Percentiles rank a stretch among this genome's conserved stretches.
phyloP scores from a whole-genome alignment of 495 filamentous ascomycete genomes.

The Lophium mytilinum region DNA sequence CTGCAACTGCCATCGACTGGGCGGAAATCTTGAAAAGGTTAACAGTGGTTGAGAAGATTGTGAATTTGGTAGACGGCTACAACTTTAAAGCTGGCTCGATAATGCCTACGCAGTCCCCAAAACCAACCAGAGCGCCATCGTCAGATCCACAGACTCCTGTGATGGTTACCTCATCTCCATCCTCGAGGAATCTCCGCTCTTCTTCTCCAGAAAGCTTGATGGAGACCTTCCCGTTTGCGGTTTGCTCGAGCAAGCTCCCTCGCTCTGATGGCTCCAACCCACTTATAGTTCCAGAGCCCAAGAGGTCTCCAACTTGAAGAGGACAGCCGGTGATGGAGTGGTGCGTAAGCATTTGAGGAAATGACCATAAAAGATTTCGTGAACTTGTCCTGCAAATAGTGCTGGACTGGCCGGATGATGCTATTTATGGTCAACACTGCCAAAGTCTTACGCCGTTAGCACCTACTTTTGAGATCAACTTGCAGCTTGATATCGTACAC shows the following conservation, averaged over 20 bases:
- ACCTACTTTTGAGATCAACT: slow-evolving; percentile 61
- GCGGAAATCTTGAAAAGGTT: background rate
- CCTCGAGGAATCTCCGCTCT: slow-evolving; percentile 67
- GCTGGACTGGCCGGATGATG: slow-evolving; percentile 50
- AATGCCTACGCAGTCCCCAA: slow-evolving; percentile 35
- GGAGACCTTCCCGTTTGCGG: slow-evolving; percentile 53
- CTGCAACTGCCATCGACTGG: too few species aligned
- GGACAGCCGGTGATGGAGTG: slow-evolving; percentile 83
- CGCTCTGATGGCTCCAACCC: slow-evolving; percentile 52
- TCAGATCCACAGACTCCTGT: slow-evolving; percentile 55
- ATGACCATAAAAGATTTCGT: slow-evolving; percentile 77
- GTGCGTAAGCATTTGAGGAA: slow-evolving; percentile 90
- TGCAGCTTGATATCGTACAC: slow-evolving; percentile 70
- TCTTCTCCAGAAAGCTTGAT: slow-evolving; percentile 61
- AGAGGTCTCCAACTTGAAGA: slow-evolving; percentile 69
- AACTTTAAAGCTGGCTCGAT: slow-evolving; percentile 31
- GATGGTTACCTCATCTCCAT: slow-evolving; percentile 73
- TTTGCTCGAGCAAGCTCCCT: slow-evolving; percentile 80
- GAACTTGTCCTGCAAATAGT: slow-evolving; percentile 58
- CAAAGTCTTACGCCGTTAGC: background rate
- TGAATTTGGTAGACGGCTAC: background rate
- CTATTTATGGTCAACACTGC: slow-evolving; percentile 27
- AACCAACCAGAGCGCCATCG: slow-evolving; percentile 35
- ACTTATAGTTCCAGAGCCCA: slow-evolving; percentile 87
- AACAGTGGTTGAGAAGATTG: background rate